Conservation (phyloP, 345 rosid genomes). For the Pelargonium nanum region DNA sequence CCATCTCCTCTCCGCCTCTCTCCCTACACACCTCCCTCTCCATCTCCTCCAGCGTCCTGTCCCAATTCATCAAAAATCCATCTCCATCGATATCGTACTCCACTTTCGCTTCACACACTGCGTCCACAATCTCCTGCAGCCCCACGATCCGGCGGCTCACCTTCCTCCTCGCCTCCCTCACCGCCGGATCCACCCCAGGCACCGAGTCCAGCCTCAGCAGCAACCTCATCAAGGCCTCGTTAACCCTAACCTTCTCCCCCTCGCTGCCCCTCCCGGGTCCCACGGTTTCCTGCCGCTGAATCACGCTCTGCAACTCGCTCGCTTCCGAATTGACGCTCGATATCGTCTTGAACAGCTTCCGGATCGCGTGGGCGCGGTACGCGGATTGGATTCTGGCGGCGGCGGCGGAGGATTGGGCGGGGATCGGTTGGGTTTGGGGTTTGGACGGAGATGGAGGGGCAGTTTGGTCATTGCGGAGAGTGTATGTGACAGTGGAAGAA, state of each 20-base stretch:
- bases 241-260: conserved; percentile 56
- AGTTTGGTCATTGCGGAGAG: conserved; percentile 25
- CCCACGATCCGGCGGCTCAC: conserved; percentile 75
- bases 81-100: conserved; percentile 8
- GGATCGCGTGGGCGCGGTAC: conserved; percentile 51
- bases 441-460: conserved; percentile 10
- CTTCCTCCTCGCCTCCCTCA: conserved; percentile 79
- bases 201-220: conserved; percentile 73
- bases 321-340: conserved; percentile 47
- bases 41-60: conserved; percentile 43
- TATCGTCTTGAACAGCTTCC: conserved; percentile 45
- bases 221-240: conserved; percentile 72
- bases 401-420: conserved; percentile 2
- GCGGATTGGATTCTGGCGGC: conserved; percentile 63
- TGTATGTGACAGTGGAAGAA: conserved; percentile 29
- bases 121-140: conserved; percentile 75
- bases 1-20: conserved; percentile 79
- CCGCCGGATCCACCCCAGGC: conserved; percentile 54
- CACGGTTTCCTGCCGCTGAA: conserved; percentile 83
- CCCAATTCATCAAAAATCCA: conserved; percentile 29
- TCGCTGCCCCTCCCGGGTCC: conserved; percentile 55
- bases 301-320: conserved; percentile 38
- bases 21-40: conserved; percentile 59
- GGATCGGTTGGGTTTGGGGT: conserved; percentile 2
- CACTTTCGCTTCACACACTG: conserved; percentile 31